Evolutionary conservation across 2,329 filamentous ascomycete genomes (phyloP), one percentile per base, ranked within the genome.

Genomic region (Ophiocordyceps camponoti-floridani): DNA sequence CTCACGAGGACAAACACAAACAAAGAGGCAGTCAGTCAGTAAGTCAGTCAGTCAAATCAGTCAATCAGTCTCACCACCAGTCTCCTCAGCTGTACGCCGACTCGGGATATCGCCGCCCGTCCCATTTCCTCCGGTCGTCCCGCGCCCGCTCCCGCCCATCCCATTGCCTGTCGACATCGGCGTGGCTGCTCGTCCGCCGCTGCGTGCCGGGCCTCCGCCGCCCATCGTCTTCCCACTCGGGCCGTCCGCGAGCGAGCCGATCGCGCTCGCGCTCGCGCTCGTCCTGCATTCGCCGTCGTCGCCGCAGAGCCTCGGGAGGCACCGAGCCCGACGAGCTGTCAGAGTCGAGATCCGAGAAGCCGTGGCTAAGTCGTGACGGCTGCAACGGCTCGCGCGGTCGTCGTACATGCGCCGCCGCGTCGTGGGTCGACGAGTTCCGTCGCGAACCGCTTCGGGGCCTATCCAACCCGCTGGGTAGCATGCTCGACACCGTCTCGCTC

Each of bases 141-240:
- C 56, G 54, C 11, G 57, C 47, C 16, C 57, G 55, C 3, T 62
- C 60, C 35, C 57, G 52, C 14, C 56, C 51, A 51, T 41, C 40
- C 19, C 62, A 57, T 41, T 62, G 56, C 19, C 68, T 59, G 47
- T 70, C 68, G 31, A 65, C 57, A 47, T 72, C 69, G 23, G 67
- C 65, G 47, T 71, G 68, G 50, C 68, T 72, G 55, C 68, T 70
- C 3, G 69, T 67, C 41, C 69, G 58, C 42, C 67, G 59, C 27
- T 63, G 56, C 13, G 58, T 52, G 1, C 66, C 65, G 1, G 65
- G 61, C n/a, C 66, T 60, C 28, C 61, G 58, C 43, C 58, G 52
- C 58, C 6, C 52, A 52, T 64, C 57, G 13, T 58, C 50, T 8
- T 55, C 57, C 3, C 59, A 56, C 14, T 60, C 58, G 4, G 58